Evolutionary conservation across 805 yeast species (phyloP), one percentile per base, ranked within the genome.

Genomic region (Candida tammaniensis): DNA sequence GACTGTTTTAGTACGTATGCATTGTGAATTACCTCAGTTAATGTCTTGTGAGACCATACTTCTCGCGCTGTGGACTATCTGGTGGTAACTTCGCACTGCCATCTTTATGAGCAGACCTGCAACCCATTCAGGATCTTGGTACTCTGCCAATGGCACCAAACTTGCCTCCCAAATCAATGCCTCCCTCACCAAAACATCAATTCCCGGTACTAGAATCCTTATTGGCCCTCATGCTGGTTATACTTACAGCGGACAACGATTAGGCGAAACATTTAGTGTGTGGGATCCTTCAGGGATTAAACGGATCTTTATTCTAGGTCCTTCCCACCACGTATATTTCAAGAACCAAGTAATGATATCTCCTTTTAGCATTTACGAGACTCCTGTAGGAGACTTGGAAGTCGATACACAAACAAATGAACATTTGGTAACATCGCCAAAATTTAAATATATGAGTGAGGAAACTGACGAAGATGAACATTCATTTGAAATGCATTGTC

Each of bases 41-140:
- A n/a, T n/a, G n/a, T n/a, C n/a, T n/a, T n/a, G n/a, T n/a, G n/a
- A n/a, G n/a, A n/a, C n/a, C n/a, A n/a, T n/a, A n/a, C n/a, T n/a
- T n/a, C n/a, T n/a, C n/a, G n/a, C n/a, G n/a, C n/a, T n/a, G n/a
- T n/a, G n/a, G n/a, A n/a, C n/a, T n/a, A n/a, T n/a, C n/a, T n/a
- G n/a, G n/a, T n/a, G n/a, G n/a, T n/a, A n/a, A n/a, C n/a, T n/a
- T n/a, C n/a, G n/a, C n/a, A n/a, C n/a, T n/a, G n/a, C n/a, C n/a
- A n/a, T n/a, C n/a, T n/a, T n/a, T 15, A 36, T 31, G 40, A 29
- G 19, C 17, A 40, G 88, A 34, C 74, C 80, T 3, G 95, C 95
- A 1, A 72, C 94, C 2, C 97, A 91, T 56, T 82, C 96, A 3
- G 98, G 98, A 2, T 58, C 88, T 2, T 91, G 98, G 98, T 91